A percentile compares a stretch with the other conserved stretches of the same genome.
Conservation (phyloP, 306 rosid genomes). For the Bauhinia variegata region DNA sequence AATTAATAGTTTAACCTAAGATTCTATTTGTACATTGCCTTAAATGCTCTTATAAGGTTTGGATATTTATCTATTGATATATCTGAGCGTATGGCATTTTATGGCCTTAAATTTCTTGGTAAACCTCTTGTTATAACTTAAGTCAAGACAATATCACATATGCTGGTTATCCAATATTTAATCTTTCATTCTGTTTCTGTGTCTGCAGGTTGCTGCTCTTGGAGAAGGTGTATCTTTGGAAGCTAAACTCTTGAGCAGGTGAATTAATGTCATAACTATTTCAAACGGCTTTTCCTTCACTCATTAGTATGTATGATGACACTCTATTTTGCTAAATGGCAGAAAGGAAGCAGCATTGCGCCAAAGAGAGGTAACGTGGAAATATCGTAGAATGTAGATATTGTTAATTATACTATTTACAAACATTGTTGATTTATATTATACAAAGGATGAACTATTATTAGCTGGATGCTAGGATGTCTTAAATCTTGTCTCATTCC, state of each 20-base stretch:
- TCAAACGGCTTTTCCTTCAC: constrained; percentile 32
- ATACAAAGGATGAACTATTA: constrained; percentile 25
- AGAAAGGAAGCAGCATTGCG: constrained; percentile 94
- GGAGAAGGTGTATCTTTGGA: constrained; percentile 97
- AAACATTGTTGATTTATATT: constrained; percentile 25
- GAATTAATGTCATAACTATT: constrained; percentile 41
- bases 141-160: neutral
- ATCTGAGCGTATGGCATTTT: constrained; percentile 5
- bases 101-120: neutral
- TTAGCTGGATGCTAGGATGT: constrained; percentile 27
- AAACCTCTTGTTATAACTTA: neutral
- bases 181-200: constrained; percentile 31
- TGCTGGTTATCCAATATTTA: constrained; percentile 31
- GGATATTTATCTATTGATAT: constrained; percentile 21
- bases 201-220: constrained; percentile 80
- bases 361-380: constrained; percentile 77
- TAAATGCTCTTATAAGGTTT: constrained; percentile 13
- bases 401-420: constrained; percentile 27
- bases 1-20: constrained; percentile 10
- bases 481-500: constrained; percentile 31
- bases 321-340: constrained; percentile 40
- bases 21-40: constrained; percentile 9
- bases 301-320: constrained; percentile 34
- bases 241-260: constrained; percentile 99
- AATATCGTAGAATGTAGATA: constrained; percentile 33